phyloP scores from a whole-genome alignment of 768 basidiomycete genomes.

The Calocybe cyanea region DNA sequence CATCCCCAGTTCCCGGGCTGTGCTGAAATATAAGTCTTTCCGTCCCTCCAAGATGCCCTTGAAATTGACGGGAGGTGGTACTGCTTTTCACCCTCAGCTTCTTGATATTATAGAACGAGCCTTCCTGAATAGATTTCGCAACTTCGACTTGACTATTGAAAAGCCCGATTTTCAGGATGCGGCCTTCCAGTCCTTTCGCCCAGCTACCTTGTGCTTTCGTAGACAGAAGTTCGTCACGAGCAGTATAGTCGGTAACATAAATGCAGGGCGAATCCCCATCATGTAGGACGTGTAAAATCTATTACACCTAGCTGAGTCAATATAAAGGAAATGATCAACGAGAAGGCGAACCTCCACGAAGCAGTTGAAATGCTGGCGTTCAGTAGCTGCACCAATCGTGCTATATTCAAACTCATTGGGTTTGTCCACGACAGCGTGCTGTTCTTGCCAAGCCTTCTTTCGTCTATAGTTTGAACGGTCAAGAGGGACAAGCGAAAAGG shows the following conservation, averaged over 20 bases:
- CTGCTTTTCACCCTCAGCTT: conserved; percentile 47
- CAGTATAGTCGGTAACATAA: conserved; percentile 67
- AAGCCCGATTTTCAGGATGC: conserved; percentile 49
- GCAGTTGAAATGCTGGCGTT: conserved; percentile 46
- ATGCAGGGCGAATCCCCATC: conserved; percentile 34
- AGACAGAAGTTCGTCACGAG: conserved; percentile 38
- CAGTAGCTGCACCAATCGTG: conserved; percentile 44
- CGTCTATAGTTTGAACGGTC: conserved; percentile 36
- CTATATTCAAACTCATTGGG: conserved; percentile 36
- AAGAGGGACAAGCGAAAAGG: background rate
- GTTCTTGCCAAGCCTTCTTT: conserved; percentile 40
- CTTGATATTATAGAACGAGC: conserved; percentile 43
- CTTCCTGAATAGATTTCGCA: conserved; percentile 33
- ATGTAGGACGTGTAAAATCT: conserved; percentile 45
- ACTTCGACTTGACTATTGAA: conserved; percentile 42
- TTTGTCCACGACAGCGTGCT: conserved; percentile 18
- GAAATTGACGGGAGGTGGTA: conserved; percentile 24
- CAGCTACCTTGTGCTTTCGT: conserved; percentile 29
- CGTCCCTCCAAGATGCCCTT: conserved; percentile 45
- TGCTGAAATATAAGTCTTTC: conserved; percentile 42
- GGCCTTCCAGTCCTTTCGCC: conserved; percentile 43
- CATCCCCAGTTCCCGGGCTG: conserved; percentile 30
- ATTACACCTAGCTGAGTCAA: background rate
- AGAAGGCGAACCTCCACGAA: conserved; percentile 48
- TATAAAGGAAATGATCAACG: background rate